phyloP scores from a whole-genome alignment of 1,284 basidiomycete species.

The Papiliotrema flavescens region DNA sequence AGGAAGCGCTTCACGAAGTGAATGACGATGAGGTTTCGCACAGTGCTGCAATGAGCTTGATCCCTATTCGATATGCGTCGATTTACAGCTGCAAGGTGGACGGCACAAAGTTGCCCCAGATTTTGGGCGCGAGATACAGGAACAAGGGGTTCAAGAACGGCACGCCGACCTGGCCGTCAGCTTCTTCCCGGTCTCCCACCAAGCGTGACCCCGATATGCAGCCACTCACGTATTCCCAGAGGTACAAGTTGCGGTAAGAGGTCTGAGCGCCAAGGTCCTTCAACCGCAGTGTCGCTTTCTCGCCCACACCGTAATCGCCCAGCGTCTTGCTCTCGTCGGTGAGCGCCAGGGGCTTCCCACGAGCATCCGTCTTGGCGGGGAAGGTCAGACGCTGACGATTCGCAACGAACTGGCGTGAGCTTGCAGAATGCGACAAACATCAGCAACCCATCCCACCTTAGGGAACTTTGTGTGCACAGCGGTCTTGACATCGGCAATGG shows the following conservation, averaged over 20 bases:
- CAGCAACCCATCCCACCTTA: slow-evolving; percentile 47
- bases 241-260: slow-evolving; percentile 77
- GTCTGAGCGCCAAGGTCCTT: slow-evolving; percentile 89
- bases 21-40: slow-evolving; percentile 71
- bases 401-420: slow-evolving; percentile 58
- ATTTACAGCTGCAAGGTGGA: slow-evolving; percentile 40
- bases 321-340: slow-evolving; percentile 64
- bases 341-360: slow-evolving; percentile 52
- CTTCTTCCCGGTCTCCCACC: neutral
- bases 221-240: slow-evolving; percentile 83
- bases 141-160: slow-evolving; percentile 86
- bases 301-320: slow-evolving; percentile 56
- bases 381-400: slow-evolving; percentile 68
- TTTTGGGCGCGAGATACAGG: slow-evolving; percentile 59
- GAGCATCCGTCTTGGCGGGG: slow-evolving; percentile 18
- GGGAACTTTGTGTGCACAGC: slow-evolving; percentile 48
- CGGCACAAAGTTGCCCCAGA: slow-evolving; percentile 36
- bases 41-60: slow-evolving; percentile 56
- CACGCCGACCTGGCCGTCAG: slow-evolving; percentile 66
- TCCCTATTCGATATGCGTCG: too few species aligned
- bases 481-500: slow-evolving; percentile 49
- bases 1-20: slow-evolving; percentile 92
- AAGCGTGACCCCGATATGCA: neutral
- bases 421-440: neutral
- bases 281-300: slow-evolving; percentile 60